A percentile compares a stretch with the other conserved stretches of the same genome.
Evolutionary conservation across 768 basidiomycete genomes (phyloP).

Genomic region (Crassisporium funariophilum): DNA sequence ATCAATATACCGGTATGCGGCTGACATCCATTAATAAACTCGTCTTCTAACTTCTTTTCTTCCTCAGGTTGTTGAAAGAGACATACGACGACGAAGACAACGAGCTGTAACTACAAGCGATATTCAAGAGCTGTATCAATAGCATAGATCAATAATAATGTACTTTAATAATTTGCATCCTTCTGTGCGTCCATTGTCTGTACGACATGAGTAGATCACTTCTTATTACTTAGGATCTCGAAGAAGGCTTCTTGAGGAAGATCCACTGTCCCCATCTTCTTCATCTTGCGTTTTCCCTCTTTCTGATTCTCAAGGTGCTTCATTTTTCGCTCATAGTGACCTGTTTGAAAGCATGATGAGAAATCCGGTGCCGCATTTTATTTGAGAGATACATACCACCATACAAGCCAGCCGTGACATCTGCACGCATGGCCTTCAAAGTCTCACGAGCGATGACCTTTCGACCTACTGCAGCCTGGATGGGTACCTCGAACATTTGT

Average conservation of each 20-base stretch:
- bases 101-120: conserved; percentile 54
- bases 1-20: conserved; percentile 82
- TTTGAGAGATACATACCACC: conserved; percentile 58
- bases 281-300: conserved; percentile 88
- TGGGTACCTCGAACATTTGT: conserved; percentile 92
- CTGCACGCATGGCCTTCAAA: conserved; percentile 80
- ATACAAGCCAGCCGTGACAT: conserved; percentile 93
- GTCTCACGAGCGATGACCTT: conserved; percentile 91
- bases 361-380: background rate
- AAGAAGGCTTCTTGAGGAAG: conserved; percentile 97
- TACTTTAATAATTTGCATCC: background rate
- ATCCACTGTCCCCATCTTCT: conserved; percentile 83
- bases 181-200: too few relatives aligned
- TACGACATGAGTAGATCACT: too few relatives aligned
- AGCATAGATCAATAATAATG: conserved; percentile 16
- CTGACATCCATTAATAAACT: background rate
- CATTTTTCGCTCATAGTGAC: conserved; percentile 92
- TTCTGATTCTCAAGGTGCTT: conserved; percentile 90
- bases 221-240: conserved; percentile 74
- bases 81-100: conserved; percentile 95
- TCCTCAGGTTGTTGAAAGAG: conserved; percentile 79
- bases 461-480: conserved; percentile 89
- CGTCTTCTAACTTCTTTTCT: conserved; percentile 12
- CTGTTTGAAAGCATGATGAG: background rate
- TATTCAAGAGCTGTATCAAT: conserved; percentile 14